A percentile compares a stretch with the other conserved stretches of the same genome.
phyloP scores from a whole-genome alignment of 768 basidiomycete species.

The Pisolithus microcarpus region DNA sequence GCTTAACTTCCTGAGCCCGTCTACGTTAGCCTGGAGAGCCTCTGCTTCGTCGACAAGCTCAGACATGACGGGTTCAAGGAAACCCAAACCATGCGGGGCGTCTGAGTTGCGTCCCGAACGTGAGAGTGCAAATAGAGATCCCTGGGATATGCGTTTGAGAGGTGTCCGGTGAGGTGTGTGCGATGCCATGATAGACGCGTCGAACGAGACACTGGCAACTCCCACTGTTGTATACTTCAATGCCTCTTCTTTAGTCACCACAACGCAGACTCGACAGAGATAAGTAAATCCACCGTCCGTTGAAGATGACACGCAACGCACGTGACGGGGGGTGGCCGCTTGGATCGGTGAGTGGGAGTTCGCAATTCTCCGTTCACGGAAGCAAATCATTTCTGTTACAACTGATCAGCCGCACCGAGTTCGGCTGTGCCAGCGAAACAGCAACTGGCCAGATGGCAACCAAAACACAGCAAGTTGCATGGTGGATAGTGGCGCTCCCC shows the following conservation, averaged over 20 bases:
- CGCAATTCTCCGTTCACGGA: no score
- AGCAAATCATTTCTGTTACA: no score
- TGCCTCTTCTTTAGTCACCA: not conserved
- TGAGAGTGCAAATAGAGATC: conserved; percentile 84
- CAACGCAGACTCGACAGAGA: no score
- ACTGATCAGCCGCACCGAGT: no score
- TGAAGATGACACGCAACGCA: no score
- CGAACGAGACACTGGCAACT: no score
- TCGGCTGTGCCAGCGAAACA: not conserved
- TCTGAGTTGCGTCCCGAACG: conserved; percentile 60
- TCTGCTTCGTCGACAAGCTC: conserved; percentile 90
- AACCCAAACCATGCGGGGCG: conserved; percentile 78
- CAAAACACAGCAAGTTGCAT: no score
- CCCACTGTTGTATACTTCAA: not conserved
- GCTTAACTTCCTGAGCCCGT: conserved; percentile 63
- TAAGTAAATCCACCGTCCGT: no score
- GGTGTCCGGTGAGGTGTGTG: conserved; percentile 69
- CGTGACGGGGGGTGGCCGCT: no score
- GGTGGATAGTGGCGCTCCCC: no score
- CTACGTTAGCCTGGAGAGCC: conserved; percentile 65
- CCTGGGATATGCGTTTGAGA: conserved; percentile 83
- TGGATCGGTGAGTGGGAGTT: no score
- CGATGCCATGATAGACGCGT: conserved; percentile 8
- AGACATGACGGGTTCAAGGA: conserved; percentile 74
- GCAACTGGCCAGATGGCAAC: no score